phyloP scores from a whole-genome alignment of 2,329 filamentous ascomycete species.

The Monosporascus ibericus region DNA sequence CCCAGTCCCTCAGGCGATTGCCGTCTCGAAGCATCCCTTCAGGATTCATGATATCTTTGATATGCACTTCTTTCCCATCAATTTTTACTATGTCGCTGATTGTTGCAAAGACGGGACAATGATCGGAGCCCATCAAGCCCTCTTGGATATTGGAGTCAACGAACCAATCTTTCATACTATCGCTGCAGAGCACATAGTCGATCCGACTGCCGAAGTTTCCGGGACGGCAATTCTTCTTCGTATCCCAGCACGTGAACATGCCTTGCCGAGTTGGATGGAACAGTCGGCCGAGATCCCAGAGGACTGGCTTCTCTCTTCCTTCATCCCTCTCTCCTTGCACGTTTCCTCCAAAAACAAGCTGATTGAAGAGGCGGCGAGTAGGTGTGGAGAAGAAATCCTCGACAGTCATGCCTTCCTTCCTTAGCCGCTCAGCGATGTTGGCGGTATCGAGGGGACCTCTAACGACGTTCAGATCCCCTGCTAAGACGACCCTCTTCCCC shows the following conservation, averaged over 20 bases:
- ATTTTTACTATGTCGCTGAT: constrained; percentile 58
- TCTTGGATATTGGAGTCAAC: constrained; percentile 81
- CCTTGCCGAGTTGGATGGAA: constrained; percentile 75
- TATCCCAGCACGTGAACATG: constrained; percentile 98
- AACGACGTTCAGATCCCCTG: constrained; percentile 83
- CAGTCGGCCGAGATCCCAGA: constrained; percentile 78
- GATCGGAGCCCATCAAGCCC: constrained; percentile 88
- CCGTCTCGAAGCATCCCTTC: constrained; percentile 64
- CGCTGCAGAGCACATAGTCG: constrained; percentile 84
- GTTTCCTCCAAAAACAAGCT: constrained; percentile 69
- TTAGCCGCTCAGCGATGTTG: constrained; percentile 63
- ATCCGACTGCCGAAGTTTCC: constrained; percentile 91
- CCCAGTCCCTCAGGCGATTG: constrained; percentile 59
- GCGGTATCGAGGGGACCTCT: constrained; percentile 69
- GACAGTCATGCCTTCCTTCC: constrained; percentile 60
- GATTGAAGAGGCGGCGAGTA: constrained; percentile 74
- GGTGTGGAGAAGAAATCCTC: constrained; percentile 69
- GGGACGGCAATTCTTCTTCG: constrained; percentile 88
- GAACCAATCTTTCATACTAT: constrained; percentile 76
- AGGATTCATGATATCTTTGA: constrained; percentile 74
- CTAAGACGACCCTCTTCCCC: constrained; percentile 80
- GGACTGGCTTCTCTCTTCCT: constrained; percentile 61
- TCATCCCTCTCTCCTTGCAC: constrained; percentile 62
- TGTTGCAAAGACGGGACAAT: constrained; percentile 84
- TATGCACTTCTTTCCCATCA: constrained; percentile 41